phyloP scores from a whole-genome alignment of 2,329 filamentous ascomycete genomes.

The Ascochyta lentis region DNA sequence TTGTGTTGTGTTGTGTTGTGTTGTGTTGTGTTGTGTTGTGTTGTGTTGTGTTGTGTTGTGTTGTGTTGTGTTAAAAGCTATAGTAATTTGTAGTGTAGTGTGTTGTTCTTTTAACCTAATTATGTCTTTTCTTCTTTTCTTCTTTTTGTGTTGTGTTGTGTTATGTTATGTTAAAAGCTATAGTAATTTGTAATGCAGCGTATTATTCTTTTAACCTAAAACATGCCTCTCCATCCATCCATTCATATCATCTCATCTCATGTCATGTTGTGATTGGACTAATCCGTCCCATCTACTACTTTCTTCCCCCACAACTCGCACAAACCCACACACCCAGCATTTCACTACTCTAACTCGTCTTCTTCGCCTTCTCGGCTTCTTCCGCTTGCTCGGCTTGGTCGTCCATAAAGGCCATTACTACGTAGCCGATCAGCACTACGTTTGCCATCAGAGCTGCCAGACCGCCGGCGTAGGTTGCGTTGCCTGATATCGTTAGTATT shows the following conservation, averaged over 20 bases:
- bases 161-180: slow-evolving; percentile 4
- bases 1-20: neutral
- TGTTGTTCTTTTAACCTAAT: too few species aligned
- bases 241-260: too few species aligned
- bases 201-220: slow-evolving; percentile 12
- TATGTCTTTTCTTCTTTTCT: too few species aligned
- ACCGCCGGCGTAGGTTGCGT: slow-evolving; percentile 85
- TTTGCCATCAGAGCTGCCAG: slow-evolving; percentile 90
- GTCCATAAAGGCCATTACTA: slow-evolving; percentile 89
- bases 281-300: too few species aligned
- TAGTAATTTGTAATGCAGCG: slow-evolving; percentile 35
- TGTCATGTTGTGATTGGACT: too few species aligned
- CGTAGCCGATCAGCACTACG: slow-evolving; percentile 86
- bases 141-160: neutral
- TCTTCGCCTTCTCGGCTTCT: slow-evolving; percentile 50
- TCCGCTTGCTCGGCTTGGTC: slow-evolving; percentile 65
- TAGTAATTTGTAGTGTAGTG: slow-evolving; percentile 34
- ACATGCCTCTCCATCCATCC: neutral
- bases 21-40: neutral
- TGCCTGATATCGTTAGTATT: slow-evolving; percentile 63
- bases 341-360: slow-evolving; percentile 32
- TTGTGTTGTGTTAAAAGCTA: slow-evolving; percentile 6
- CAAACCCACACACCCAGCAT: too few species aligned
- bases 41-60: neutral
- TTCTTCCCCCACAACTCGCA: too few species aligned